phyloP scores from a whole-genome alignment of 1,284 basidiomycete genomes.

The Blastosporella zonata region DNA sequence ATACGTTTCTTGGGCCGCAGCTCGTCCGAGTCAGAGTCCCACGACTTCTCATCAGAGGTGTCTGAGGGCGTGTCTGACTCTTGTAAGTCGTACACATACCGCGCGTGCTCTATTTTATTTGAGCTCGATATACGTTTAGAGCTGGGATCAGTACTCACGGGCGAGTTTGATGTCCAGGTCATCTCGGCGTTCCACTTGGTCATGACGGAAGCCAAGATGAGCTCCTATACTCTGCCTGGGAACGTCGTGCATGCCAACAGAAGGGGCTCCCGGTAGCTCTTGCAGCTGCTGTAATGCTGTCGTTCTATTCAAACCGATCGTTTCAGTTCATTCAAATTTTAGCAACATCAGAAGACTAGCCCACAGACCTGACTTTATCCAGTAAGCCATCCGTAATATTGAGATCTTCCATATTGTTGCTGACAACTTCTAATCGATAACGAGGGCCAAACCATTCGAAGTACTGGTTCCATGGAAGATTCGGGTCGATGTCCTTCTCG shows the following conservation, averaged over 20 bases:
- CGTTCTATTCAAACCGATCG: constrained; percentile 37
- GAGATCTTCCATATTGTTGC: constrained; percentile 93
- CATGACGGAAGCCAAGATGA: constrained; percentile 57
- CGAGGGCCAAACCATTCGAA: constrained; percentile 98
- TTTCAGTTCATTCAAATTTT: constrained; percentile 1
- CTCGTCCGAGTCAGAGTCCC: constrained; percentile 51
- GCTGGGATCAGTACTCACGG: constrained; percentile 45
- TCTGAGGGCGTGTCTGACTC: constrained; percentile 44
- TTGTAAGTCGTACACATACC: constrained; percentile 62
- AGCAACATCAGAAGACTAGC: background rate
- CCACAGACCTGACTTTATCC: constrained; percentile 71
- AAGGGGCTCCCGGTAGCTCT: constrained; percentile 79
- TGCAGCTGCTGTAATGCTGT: constrained; percentile 79
- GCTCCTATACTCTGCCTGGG: constrained; percentile 65
- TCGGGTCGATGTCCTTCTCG: constrained; percentile 73
- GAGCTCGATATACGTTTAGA: background rate
- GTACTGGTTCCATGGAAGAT: constrained; percentile 94
- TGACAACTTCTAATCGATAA: constrained; percentile 88
- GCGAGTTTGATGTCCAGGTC: constrained; percentile 67
- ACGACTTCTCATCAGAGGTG: constrained; percentile 43
- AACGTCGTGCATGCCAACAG: constrained; percentile 84
- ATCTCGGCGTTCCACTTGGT: constrained; percentile 44
- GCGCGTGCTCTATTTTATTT: constrained; percentile 49
- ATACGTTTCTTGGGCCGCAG: constrained; percentile 44
- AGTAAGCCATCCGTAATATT: constrained; percentile 83